Evolutionary conservation across 495 filamentous ascomycete species (phyloP).

Genomic region (Trichoderma gamsii): DNA sequence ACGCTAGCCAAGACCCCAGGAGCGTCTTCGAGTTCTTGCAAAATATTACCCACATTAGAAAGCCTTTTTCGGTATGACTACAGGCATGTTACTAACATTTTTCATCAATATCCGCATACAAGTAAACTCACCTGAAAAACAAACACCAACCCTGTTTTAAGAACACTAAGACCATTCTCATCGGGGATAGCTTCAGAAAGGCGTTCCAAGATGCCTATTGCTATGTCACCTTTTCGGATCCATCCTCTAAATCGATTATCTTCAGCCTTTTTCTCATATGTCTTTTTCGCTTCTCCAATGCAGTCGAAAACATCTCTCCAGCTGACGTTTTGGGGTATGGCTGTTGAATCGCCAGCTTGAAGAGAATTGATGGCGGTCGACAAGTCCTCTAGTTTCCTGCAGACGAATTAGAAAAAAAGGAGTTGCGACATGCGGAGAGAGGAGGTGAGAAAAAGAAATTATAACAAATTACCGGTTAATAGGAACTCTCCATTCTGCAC

Average conservation of each 20-base stretch:
- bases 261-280: neutral
- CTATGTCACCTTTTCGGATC: neutral
- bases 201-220: neutral
- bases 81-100: neutral
- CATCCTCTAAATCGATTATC: slow-evolving; percentile 3
- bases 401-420: neutral
- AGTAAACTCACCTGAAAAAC: neutral
- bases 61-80: neutral
- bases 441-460: neutral
- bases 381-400: neutral
- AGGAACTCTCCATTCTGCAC: slow-evolving; percentile 8
- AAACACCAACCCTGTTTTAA: neutral
- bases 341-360: neutral
- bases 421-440: neutral
- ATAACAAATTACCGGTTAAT: neutral
- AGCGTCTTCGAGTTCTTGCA: neutral
- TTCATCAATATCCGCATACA: neutral
- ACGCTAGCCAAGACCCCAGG: neutral
- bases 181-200: neutral
- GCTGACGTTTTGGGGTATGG: neutral
- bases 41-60: neutral
- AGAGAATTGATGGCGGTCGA: neutral
- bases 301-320: slow-evolving; percentile 8
- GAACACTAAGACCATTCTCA: neutral
- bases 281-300: slow-evolving; percentile 5